These are phyloP conservation scores for Apiospora hydei DNA, from an alignment of 2,329 filamentous ascomycete species.

Conservation along the genomic window DNA sequence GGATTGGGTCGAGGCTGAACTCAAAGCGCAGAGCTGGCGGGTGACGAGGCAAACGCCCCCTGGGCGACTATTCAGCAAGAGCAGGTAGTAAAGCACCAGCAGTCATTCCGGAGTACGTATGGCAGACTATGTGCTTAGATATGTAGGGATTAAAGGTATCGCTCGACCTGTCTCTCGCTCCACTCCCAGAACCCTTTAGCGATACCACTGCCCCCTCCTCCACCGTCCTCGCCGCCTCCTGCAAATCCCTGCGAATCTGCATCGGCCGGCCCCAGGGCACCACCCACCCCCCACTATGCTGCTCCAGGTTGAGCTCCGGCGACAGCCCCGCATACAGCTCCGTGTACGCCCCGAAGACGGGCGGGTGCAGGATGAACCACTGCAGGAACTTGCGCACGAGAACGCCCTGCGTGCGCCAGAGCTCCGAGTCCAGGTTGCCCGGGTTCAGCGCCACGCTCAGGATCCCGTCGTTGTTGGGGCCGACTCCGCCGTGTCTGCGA, in stretches of 20 bases:
- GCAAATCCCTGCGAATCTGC: conserved; percentile 43
- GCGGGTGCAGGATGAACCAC: conserved; percentile 29
- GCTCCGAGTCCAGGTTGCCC: conserved; percentile 39
- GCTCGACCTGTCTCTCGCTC: conserved; percentile 48
- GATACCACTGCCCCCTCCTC: conserved; percentile 48
- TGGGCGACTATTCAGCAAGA: too few species aligned
- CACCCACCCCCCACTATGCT: conserved; percentile 45
- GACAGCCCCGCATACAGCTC: conserved; percentile 50
- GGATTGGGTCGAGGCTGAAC: neutral
- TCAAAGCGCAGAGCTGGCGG: neutral
- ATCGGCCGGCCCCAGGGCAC: conserved; percentile 55
- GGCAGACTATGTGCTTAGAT: neutral
- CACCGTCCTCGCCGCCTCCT: conserved; percentile 39
- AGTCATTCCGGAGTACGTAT: neutral
- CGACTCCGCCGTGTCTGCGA: conserved; percentile 33
- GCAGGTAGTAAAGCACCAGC: too few species aligned
- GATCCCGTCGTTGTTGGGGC: conserved; percentile 34
- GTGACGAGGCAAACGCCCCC: neutral
- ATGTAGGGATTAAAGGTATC: conserved; percentile 32
- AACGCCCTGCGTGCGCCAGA: conserved; percentile 34
- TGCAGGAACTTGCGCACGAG: conserved; percentile 26
- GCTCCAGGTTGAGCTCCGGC: conserved; percentile 43
- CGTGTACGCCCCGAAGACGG: conserved; percentile 49
- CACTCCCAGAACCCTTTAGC: conserved; percentile 53
- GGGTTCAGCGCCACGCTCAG: conserved; percentile 39